A percentile compares a stretch with the other conserved stretches of the same genome.
Evolutionary conservation across 306 rosid genomes (phyloP).

Genomic region (Lagenaria siceraria): DNA sequence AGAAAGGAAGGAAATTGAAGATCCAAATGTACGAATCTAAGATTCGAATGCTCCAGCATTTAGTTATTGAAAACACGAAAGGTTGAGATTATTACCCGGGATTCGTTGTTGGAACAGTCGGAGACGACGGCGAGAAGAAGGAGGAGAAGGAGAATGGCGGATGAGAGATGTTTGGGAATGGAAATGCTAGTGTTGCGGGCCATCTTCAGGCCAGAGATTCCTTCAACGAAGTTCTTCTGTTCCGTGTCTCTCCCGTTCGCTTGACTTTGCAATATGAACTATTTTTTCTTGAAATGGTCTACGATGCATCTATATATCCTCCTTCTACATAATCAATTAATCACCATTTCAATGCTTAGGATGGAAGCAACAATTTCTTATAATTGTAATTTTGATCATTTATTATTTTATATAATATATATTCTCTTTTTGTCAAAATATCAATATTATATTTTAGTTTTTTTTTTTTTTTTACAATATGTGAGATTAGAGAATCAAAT

Average conservation of each 20-base stretch:
- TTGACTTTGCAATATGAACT: not conserved
- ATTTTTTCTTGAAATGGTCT: not conserved
- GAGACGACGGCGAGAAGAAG: constrained; percentile 22
- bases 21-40: not conserved
- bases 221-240: not conserved
- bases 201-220: not conserved
- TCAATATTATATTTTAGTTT: no score
- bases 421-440: no score
- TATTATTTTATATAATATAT: no score
- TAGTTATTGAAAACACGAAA: not conserved
- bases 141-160: constrained; percentile 17
- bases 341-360: not conserved
- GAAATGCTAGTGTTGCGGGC: not conserved
- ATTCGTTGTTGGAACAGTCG: constrained; percentile 23
- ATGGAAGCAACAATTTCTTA: not conserved
- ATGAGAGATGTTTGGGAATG: constrained; percentile 21
- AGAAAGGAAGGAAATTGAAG: not conserved
- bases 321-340: no score
- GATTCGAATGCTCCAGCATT: constrained; percentile 12
- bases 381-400: not conserved
- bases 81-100: constrained; percentile 6
- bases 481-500: no score
- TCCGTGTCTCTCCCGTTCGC: not conserved
- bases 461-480: no score
- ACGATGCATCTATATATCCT: no score